These are phyloP conservation scores for Xylaria sp. DNA, from an alignment of 2,329 filamentous ascomycete species.

Conservation along the genomic window DNA sequence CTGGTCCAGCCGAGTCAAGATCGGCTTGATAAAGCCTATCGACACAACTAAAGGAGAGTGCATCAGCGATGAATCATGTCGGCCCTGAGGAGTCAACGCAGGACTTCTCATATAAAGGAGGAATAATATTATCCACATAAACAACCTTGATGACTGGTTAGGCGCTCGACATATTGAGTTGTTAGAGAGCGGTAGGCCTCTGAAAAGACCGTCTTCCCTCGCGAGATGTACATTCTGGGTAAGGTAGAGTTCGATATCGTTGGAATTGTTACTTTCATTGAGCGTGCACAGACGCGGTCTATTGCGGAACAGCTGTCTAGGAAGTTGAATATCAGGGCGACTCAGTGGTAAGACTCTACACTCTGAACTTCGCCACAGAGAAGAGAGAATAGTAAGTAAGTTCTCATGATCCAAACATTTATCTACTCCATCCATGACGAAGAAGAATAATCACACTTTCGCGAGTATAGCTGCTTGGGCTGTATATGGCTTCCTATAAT, in stretches of 20 bases:
- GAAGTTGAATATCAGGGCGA: not conserved
- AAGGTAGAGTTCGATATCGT: not conserved
- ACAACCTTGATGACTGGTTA: not conserved
- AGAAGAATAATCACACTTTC: not conserved
- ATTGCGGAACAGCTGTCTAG: not conserved
- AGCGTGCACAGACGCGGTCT: not conserved
- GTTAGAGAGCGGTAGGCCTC: not conserved
- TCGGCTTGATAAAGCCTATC: not conserved
- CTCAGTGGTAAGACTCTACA: not conserved
- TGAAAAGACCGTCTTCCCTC: not conserved
- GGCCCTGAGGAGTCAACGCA: not conserved
- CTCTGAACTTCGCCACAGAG: not conserved
- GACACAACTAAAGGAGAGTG: not conserved
- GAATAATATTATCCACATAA: not conserved
- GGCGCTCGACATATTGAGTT: not conserved
- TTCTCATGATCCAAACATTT: not conserved
- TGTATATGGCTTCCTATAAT: too few species aligned
- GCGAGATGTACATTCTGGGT: not conserved
- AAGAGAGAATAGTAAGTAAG: not conserved
- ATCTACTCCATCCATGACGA: not conserved
- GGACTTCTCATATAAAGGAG: not conserved
- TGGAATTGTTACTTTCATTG: not conserved
- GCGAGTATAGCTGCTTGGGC: not conserved
- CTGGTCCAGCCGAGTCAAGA: not conserved
- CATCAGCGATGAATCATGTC: not conserved